Conservation (phyloP, 495 filamentous ascomycete genomes). For the Penicillium psychrofluorescens region DNA sequence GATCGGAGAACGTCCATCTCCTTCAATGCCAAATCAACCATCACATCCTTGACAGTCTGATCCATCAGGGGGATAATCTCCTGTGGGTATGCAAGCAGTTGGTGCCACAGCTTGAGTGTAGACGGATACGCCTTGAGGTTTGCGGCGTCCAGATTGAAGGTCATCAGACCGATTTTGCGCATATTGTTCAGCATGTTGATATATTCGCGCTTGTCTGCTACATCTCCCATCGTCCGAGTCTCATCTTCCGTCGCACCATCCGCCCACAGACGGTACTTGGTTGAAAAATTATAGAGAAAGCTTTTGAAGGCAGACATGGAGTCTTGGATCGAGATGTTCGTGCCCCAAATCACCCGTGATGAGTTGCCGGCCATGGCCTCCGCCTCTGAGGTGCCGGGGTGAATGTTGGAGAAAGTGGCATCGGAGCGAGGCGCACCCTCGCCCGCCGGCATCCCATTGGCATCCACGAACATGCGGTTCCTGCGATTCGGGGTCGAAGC, state of each 20-base stretch:
- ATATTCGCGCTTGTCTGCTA: conserved; percentile 65
- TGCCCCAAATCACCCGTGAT: conserved; percentile 90
- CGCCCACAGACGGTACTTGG: conserved; percentile 86
- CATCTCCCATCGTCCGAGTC: conserved; percentile 52
- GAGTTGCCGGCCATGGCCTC: conserved; percentile 76
- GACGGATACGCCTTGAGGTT: conserved; percentile 92
- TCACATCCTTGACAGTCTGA: conserved; percentile 82
- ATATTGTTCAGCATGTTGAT: conserved; percentile 83
- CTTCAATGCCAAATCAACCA: conserved; percentile 80
- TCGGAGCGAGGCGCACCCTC: conserved; percentile 56
- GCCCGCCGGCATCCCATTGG: conserved; percentile 63
- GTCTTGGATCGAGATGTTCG: conserved; percentile 89
- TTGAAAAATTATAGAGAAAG: conserved; percentile 82
- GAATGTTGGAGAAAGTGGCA: conserved; percentile 80
- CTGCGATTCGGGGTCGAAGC: conserved; percentile 57
- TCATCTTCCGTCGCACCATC: conserved; percentile 75
- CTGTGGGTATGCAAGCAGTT: conserved; percentile 83
- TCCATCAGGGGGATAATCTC: conserved; percentile 98
- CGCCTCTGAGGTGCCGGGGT: conserved; percentile 86
- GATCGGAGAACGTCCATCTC: conserved; percentile 65
- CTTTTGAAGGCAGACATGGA: conserved; percentile 81
- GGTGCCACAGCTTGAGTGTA: conserved; percentile 90
- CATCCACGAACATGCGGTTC: conserved; percentile 72
- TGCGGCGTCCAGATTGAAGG: conserved; percentile 78
- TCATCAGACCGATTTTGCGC: conserved; percentile 72